Base-by-base conservation (phyloP, 306 rosid genomes). In the Ammopiptanthus mongolicus region DNA sequence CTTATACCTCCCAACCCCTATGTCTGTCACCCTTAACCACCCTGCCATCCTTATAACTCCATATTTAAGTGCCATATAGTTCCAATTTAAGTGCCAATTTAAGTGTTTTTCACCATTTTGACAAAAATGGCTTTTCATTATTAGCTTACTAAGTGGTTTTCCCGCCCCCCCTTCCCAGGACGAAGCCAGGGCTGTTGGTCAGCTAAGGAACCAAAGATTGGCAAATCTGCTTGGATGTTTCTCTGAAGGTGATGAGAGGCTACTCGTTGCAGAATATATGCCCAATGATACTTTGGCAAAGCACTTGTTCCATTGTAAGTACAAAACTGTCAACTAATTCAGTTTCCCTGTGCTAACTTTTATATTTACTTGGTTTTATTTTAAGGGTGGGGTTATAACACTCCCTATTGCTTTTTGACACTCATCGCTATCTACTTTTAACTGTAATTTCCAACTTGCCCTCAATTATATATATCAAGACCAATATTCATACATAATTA, bases 221-320 rank as follows among this genome's bases (percentile, higher is more conserved):
- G 85, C 80, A 81, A 95, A 95, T 87, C 89, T 95, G 75, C 88
- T 95, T 80, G 99, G 99, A 29, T 95, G 96, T 78, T 95, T 97
- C 88, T 81, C 73, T 25, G 97, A 95, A 22, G 97, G 96, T 41
- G 97, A 95, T 10, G 99, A 95, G 79, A 90, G 97, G 89, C 70
- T 95, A 76, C 97, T 92, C 71, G 93, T 95, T 81, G 90, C 97
- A 23, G 97, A 95, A 66, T 92, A 78, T 68, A 88, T 95, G 96
- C 84, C 96, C 73, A 92, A 89, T 33, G 99, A 95, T 69, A 95
- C 97, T 21, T 78, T 95, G 83, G 99, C 97, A 15, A 95, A 95
- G 73, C 97, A 95, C 90, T 90, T 92, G 71, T 95, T 95, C 63
- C 99, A 95, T 71, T 95, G 97, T 95, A 88, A 86, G 99, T 88